Conservation (phyloP, 441 rosid species). For the Gossypium trilobum region DNA sequence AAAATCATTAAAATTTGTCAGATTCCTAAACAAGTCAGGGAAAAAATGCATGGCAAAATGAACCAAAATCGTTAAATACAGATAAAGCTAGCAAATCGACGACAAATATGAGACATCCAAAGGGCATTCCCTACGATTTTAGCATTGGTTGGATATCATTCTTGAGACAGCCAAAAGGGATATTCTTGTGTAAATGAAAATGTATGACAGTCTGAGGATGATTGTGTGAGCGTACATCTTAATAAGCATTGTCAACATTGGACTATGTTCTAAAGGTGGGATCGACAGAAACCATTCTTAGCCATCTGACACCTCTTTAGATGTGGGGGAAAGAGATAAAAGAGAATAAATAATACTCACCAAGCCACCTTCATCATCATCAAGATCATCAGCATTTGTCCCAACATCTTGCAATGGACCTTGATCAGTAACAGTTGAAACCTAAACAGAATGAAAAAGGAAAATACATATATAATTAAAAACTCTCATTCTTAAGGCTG, state of each 20-base stretch:
- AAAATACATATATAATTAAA: not conserved
- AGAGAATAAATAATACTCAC: slow-evolving; percentile 36
- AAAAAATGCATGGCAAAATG: not conserved
- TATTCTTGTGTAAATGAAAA: not conserved
- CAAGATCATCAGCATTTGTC: slow-evolving; percentile 73
- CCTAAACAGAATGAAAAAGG: slow-evolving; percentile 32
- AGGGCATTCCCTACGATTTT: not conserved
- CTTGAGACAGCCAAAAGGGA: not conserved
- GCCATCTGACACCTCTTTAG: not conserved
- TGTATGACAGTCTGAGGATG: not conserved
- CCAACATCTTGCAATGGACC: slow-evolving; percentile 55
- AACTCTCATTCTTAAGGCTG: not conserved
- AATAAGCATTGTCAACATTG: not conserved
- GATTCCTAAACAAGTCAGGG: not conserved
- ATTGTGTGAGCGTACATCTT: not conserved
- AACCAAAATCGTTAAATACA: slow-evolving; percentile 8
- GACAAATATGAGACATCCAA: not conserved
- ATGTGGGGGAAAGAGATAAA: not conserved
- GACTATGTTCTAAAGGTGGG: not conserved
- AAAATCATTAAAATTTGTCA: slow-evolving; percentile 20
- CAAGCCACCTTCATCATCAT: slow-evolving; percentile 95
- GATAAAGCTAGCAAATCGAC: not conserved
- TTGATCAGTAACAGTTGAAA: slow-evolving; percentile 93
- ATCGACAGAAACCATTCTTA: not conserved
- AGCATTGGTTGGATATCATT: not conserved